Conservation (phyloP, 23 red algal species). For the Agarophyton chilense region DNA sequence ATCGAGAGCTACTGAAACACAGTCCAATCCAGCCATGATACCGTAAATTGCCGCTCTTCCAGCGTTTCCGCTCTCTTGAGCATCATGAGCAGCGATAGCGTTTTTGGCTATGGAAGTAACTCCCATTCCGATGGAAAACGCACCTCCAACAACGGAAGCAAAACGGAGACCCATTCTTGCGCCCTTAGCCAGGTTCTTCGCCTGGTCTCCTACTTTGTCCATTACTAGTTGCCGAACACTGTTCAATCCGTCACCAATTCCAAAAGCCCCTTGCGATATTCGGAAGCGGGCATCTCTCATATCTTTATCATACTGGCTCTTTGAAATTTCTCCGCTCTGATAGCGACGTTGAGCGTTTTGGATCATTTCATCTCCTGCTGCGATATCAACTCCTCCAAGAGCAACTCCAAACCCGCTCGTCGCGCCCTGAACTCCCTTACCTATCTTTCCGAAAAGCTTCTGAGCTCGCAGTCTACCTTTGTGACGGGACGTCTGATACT, state of each 20-base stretch:
- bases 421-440: neutral
- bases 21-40: constrained; percentile 23
- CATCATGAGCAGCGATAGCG: constrained; percentile 9
- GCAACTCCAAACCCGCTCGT: constrained; percentile 4
- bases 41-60: constrained; percentile 14
- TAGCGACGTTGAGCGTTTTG: constrained; percentile 9
- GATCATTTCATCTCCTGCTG: constrained; percentile 43
- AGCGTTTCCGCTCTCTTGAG: neutral
- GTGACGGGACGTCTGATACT: neutral
- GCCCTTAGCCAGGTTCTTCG: neutral
- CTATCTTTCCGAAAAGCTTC: constrained; percentile 16
- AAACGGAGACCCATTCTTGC: neutral
- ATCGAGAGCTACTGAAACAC: constrained; percentile 2
- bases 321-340: neutral
- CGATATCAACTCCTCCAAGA: constrained; percentile 11
- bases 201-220: neutral
- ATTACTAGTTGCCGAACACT: neutral
- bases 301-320: neutral
- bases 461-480: constrained; percentile 7
- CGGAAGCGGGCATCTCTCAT: constrained; percentile 23
- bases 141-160: neutral
- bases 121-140: constrained; percentile 12
- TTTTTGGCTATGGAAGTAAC: neutral
- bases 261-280: neutral
- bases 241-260: constrained; percentile 26